Percentiles rank a stretch among this genome's conserved stretches.
Conservation (phyloP, 2,329 filamentous ascomycete species). For the Claviceps pazoutovae region DNA sequence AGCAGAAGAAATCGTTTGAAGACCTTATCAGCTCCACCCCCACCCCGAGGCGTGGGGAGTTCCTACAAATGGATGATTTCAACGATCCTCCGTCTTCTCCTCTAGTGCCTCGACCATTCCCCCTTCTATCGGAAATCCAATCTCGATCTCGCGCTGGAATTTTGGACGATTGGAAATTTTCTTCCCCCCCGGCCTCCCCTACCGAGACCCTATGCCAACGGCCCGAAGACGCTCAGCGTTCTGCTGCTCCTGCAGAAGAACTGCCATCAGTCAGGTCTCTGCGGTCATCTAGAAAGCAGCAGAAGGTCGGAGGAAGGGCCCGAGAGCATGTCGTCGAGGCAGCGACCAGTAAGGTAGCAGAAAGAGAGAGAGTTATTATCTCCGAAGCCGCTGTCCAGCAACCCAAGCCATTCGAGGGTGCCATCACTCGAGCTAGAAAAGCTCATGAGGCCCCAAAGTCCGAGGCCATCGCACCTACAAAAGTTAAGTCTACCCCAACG, state of each 20-base stretch:
- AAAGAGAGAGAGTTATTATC: background rate
- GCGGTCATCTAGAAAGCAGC: constrained; percentile 8
- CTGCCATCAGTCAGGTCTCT: constrained; percentile 7
- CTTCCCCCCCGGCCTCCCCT: constrained; percentile 43
- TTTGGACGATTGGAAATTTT: constrained; percentile 37
- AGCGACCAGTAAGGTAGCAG: background rate
- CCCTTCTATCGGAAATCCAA: constrained; percentile 37
- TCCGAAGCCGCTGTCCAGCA: background rate
- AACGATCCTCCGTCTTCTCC: constrained; percentile 46
- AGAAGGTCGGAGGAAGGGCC: background rate
- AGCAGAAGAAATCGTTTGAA: constrained; percentile 28
- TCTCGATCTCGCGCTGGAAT: constrained; percentile 27
- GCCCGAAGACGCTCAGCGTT: constrained; percentile 7
- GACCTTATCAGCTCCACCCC: constrained; percentile 46
- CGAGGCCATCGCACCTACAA: background rate
- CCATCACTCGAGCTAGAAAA: constrained; percentile 2
- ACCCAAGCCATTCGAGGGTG: background rate
- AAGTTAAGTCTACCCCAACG: background rate
- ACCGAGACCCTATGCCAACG: constrained; percentile 18
- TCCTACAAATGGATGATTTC: constrained; percentile 33
- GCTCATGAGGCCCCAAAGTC: background rate
- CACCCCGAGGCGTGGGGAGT: constrained; percentile 42
- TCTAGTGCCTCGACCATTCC: constrained; percentile 38
- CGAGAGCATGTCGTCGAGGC: background rate
- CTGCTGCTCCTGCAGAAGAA: constrained; percentile 6